These are phyloP conservation scores for Gypsophila paniculata DNA, from an alignment of 179 eudicot genomes.

Conservation along the genomic window DNA sequence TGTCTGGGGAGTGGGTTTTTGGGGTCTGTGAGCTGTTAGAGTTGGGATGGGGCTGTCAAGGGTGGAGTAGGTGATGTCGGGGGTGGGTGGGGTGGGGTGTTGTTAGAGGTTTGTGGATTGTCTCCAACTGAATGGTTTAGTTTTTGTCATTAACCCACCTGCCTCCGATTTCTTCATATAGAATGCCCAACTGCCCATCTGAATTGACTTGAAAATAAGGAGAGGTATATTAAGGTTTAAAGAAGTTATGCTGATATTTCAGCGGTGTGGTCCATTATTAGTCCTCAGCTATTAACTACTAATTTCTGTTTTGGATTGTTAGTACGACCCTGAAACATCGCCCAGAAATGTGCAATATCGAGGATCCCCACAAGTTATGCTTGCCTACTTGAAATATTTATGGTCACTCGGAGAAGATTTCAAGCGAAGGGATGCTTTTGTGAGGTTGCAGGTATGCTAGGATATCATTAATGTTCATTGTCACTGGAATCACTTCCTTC, in stretches of 20 bases:
- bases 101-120: too few relatives aligned
- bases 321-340: constrained; percentile 91
- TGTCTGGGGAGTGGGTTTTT: too few relatives aligned
- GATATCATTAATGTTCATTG: background rate
- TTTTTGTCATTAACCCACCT: too few relatives aligned
- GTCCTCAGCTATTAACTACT: background rate
- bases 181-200: background rate
- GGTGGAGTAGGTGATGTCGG: too few relatives aligned
- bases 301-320: constrained; percentile 23
- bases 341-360: constrained; percentile 58
- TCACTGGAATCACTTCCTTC: constrained; percentile 4
- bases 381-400: constrained; percentile 80
- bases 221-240: too few relatives aligned
- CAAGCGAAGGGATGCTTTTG: constrained; percentile 84
- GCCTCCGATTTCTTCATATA: background rate
- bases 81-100: too few relatives aligned
- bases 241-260: background rate
- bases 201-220: too few relatives aligned
- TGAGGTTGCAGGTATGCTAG: constrained; percentile 61
- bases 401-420: constrained; percentile 97
- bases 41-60: too few relatives aligned
- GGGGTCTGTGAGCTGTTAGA: too few relatives aligned
- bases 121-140: too few relatives aligned
- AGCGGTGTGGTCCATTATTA: background rate
- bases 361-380: constrained; percentile 91